Evolutionary conservation across 2,329 filamentous ascomycete species (phyloP).

Genomic region (Fusarium cicatricum): DNA sequence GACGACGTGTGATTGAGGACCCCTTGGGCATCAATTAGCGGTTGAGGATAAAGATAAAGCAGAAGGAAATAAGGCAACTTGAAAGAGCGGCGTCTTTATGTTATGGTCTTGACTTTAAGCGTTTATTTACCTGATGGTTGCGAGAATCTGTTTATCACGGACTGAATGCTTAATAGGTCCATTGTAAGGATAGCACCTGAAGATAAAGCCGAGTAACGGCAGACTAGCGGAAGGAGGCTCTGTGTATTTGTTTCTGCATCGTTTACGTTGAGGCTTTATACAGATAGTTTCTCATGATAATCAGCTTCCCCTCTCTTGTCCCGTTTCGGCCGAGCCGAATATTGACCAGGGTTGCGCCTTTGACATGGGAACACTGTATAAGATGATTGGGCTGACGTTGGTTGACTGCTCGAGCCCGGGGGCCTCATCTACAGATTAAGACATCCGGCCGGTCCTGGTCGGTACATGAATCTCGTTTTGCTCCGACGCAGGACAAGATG

Average conservation of each 20-base stretch:
- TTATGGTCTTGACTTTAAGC: conserved; percentile 4
- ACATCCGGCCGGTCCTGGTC: background rate
- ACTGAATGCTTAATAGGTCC: background rate
- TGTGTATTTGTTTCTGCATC: conserved; percentile 14
- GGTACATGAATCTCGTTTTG: background rate
- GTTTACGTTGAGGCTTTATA: background rate
- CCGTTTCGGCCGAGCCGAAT: background rate
- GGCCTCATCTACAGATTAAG: background rate
- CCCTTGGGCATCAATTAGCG: background rate
- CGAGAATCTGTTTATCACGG: conserved; percentile 4
- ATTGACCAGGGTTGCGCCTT: background rate
- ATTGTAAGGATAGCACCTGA: conserved; percentile 1
- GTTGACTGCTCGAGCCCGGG: background rate
- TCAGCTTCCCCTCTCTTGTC: conserved; percentile 1
- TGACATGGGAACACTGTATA: background rate
- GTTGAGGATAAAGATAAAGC: background rate
- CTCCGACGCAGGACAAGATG: background rate
- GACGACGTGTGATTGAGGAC: conserved; percentile 23
- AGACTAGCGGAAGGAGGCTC: background rate
- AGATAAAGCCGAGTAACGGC: conserved; percentile 2
- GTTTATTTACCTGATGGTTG: conserved; percentile 1
- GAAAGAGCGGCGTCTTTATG: conserved; percentile 2
- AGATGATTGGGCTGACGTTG: background rate
- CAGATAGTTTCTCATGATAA: conserved; percentile 17
- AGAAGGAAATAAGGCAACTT: conserved; percentile 30